Base-by-base conservation (phyloP, 441 rosid genomes). In the Corymbia citriodora region DNA sequence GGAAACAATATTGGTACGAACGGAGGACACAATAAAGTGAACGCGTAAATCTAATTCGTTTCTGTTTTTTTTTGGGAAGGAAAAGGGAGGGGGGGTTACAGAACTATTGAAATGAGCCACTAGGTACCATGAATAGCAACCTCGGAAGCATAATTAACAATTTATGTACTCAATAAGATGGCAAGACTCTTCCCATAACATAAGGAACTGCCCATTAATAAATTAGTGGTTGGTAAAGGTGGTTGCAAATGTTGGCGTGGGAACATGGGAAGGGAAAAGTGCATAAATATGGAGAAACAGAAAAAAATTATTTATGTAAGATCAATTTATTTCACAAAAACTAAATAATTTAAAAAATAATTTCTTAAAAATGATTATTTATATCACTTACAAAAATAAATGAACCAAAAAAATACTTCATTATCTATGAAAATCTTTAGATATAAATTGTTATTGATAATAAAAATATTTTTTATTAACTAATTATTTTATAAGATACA, bases 251-350 rank as follows among this genome's bases (percentile, higher is more conserved):
- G 85, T 52, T 79, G n/a, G 18, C 17, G 85, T 79, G 85, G 29
- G 10, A 74, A 74, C 85, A 11, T 21, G 29, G 85, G n/a, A 74
- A 40, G n/a, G n/a, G 29, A 21, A 45, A 61, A 27, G 45, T 59
- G n/a, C 52, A 4, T 40, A 11, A 11, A 40, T 23, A 21, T 74
- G 17, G 83, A 36, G 29, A 29, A 3, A 74, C 21, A 74, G 29
- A 45, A 40, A 21, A 21, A 12, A 21, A 31, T 79, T 74, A 68
- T 31, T 31, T 31, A 68, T 10, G 4, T 53, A 53, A 2, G 3
- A 1, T 29, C 17, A 0, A 1, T 63, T 63, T 29, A 0, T 55
- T 1, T 55, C 25, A 3, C 5, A 23, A 55, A 19, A 55, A 8
- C 6, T 55, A 3, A 55, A 55, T 63, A 1, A 63, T 63, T 29